A percentile compares a stretch with the other conserved stretches of the same genome.
These are phyloP conservation scores for Sonneratia alba DNA, from an alignment of 345 rosid genomes.

Conservation along the genomic window DNA sequence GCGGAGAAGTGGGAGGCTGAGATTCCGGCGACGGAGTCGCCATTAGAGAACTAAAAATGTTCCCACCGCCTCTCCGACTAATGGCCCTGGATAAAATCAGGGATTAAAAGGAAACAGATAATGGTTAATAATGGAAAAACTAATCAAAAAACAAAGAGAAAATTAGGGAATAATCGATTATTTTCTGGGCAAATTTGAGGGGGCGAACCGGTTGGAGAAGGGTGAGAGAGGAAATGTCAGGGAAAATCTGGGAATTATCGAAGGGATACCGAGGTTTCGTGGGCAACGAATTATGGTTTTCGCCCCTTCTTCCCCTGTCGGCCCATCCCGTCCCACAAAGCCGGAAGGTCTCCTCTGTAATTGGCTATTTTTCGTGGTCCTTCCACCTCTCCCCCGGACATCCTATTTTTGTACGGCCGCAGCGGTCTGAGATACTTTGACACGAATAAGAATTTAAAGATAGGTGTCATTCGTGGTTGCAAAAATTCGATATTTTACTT, in stretches of 20 bases:
- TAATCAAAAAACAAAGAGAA: not conserved
- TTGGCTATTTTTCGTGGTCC: too few species aligned
- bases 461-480: too few species aligned
- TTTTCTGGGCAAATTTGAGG: not conserved
- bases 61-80: constrained; percentile 1
- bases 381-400: too few species aligned
- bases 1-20: not conserved
- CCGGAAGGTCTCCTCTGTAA: not conserved
- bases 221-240: not conserved
- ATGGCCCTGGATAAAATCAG: not conserved
- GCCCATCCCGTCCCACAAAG: not conserved
- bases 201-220: not conserved
- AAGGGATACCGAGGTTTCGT: not conserved
- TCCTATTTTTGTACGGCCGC: too few species aligned
- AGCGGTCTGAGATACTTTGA: too few species aligned
- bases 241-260: not conserved
- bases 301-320: not conserved
- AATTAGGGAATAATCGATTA: not conserved
- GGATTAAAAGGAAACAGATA: not conserved
- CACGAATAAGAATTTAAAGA: too few species aligned
- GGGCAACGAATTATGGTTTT: not conserved
- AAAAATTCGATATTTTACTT: too few species aligned
- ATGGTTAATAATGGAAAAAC: too few species aligned
- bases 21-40: not conserved
- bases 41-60: not conserved